Conservation (phyloP, 345 rosid genomes). For the Brassica napus region DNA sequence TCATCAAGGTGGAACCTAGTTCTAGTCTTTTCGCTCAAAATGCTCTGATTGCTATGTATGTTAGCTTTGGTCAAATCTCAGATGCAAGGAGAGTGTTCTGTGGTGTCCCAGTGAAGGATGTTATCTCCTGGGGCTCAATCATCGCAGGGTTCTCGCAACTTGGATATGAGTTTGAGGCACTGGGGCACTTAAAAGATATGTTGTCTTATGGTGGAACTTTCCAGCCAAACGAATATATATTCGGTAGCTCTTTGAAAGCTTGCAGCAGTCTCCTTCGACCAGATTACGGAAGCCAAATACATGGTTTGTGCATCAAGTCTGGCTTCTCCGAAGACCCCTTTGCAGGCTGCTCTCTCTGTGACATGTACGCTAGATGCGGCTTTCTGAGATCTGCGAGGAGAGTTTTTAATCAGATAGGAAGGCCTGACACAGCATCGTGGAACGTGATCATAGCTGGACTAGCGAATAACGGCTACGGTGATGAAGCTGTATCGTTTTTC, state of each 20-base stretch:
- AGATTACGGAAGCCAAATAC: slow-evolving; percentile 61
- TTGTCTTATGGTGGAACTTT: slow-evolving; percentile 47
- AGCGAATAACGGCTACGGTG: slow-evolving; percentile 43
- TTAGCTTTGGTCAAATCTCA: slow-evolving; percentile 45
- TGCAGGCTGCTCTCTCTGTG: slow-evolving; percentile 57
- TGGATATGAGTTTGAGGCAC: slow-evolving; percentile 55
- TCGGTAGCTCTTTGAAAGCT: slow-evolving; percentile 58
- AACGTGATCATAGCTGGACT: slow-evolving; percentile 63
- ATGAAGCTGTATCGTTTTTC: slow-evolving; percentile 44
- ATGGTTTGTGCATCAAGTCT: slow-evolving; percentile 53
- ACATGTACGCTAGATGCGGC: slow-evolving; percentile 64
- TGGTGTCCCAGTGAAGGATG: slow-evolving; percentile 48
- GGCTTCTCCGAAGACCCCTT: slow-evolving; percentile 41
- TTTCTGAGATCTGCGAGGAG: slow-evolving; percentile 44
- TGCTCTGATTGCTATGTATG: slow-evolving; percentile 65
- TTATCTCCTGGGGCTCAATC: slow-evolving; percentile 65
- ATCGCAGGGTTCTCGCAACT: slow-evolving; percentile 60
- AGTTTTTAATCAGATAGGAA: slow-evolving; percentile 50
- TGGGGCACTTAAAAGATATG: slow-evolving; percentile 50
- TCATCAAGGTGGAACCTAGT: slow-evolving; percentile 47
- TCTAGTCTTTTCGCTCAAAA: slow-evolving; percentile 53
- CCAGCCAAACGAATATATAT: slow-evolving; percentile 57
- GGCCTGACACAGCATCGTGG: slow-evolving; percentile 61
- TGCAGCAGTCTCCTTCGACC: slow-evolving; percentile 48
- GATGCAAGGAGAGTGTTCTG: slow-evolving; percentile 54